A percentile compares a stretch with the other conserved stretches of the same genome.
These are phyloP conservation scores for Pseudogymnoascus destructans DNA, from an alignment of 2,329 filamentous ascomycete genomes.

Conservation along the genomic window DNA sequence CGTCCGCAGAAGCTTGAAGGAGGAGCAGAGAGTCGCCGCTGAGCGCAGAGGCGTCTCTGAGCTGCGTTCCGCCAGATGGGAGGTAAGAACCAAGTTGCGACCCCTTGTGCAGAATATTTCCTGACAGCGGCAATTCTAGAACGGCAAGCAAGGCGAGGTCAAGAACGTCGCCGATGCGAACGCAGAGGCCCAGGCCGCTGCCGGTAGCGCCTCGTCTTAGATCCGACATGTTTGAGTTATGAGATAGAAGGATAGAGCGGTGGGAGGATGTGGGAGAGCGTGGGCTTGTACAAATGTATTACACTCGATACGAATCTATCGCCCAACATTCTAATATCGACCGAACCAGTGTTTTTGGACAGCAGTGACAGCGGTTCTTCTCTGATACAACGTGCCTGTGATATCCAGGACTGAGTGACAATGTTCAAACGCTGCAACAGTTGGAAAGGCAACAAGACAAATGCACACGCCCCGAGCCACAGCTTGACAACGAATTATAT, in stretches of 20 bases:
- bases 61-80: conserved; percentile 85
- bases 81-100: conserved; percentile 47
- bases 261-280: conserved; percentile 10
- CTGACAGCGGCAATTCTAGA: conserved; percentile 39
- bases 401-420: background rate
- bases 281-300: conserved; percentile 24
- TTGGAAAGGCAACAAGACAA: background rate
- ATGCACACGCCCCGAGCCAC: background rate
- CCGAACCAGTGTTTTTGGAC: background rate
- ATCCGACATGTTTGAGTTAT: conserved; percentile 10
- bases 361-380: background rate
- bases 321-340: conserved; percentile 8
- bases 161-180: conserved; percentile 56
- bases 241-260: background rate
- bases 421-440: background rate
- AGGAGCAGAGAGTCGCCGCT: conserved; percentile 73
- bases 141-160: conserved; percentile 86
- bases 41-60: conserved; percentile 88
- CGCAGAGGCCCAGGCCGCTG: conserved; percentile 23
- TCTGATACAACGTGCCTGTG: background rate
- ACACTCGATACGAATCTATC: conserved; percentile 11
- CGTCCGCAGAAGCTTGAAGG: conserved; percentile 93
- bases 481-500: background rate
- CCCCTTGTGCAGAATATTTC: conserved; percentile 11
- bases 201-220: conserved; percentile 17